Conservation (phyloP, 352 stramenopile genomes). For the Phytophthora podocarpi region DNA sequence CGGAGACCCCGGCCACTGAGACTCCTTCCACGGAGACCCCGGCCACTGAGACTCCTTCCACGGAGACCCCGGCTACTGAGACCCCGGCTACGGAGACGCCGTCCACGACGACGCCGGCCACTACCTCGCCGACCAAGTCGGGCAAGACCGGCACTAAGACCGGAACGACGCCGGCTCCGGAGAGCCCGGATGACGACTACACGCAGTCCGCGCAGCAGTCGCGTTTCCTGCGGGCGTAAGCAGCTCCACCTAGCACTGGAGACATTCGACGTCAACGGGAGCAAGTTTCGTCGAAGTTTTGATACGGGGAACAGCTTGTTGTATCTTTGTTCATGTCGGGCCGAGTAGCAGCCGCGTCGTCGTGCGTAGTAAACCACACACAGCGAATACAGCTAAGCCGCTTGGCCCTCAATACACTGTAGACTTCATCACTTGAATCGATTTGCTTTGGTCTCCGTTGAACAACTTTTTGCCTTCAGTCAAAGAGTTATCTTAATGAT, state of each 20-base stretch:
- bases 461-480: no score
- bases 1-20: neutral
- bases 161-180: slow-evolving; percentile 10
- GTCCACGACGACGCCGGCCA: slow-evolving; percentile 8
- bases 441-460: no score
- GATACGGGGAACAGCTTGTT: slow-evolving; percentile 32
- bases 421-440: slow-evolving; percentile 7
- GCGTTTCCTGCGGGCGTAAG: slow-evolving; percentile 35
- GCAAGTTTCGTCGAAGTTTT: slow-evolving; percentile 37
- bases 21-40: slow-evolving; percentile 10
- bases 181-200: slow-evolving; percentile 30
- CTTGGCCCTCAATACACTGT: slow-evolving; percentile 28
- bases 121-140: slow-evolving; percentile 18
- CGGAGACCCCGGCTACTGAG: slow-evolving; percentile 12
- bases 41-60: neutral
- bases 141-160: slow-evolving; percentile 22
- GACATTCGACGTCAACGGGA: slow-evolving; percentile 34
- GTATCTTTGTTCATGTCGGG: slow-evolving; percentile 37
- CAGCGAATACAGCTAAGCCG: slow-evolving; percentile 23
- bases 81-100: slow-evolving; percentile 21
- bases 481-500: no score
- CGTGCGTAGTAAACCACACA: slow-evolving; percentile 18
- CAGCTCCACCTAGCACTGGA: slow-evolving; percentile 7
- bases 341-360: slow-evolving; percentile 5
- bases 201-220: slow-evolving; percentile 26